Base-by-base conservation (phyloP, 73 alveolate genomes). In the Paramecium sexaurelia region DNA sequence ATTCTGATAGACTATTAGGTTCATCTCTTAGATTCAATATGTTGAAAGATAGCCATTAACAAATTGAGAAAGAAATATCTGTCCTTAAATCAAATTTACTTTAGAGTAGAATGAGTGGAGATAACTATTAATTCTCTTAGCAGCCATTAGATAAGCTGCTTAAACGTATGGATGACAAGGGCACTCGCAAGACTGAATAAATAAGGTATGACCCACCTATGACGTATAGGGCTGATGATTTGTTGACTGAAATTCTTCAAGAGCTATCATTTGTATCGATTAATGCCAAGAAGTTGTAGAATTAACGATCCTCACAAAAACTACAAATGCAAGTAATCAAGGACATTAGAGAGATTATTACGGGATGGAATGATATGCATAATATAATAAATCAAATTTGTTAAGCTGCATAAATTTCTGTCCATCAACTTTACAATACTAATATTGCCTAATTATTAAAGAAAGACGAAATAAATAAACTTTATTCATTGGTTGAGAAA, bases 141-240 rank as follows among this genome's bases (percentile, higher is more conserved):
- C 45, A 61, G 26, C 83, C 83, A 11, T 61, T 61, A 20, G 83
- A 61, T 27, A 61, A 61, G 26, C 26, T 61, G 83, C 24, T 61
- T 10, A 61, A 61, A 57, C 35, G 41, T 3, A 57, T 57, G 40
- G 39, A 19, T 57, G 78, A 57, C 22, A 61, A 32, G 10, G 83
- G 78, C 35, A 61, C 47, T 61, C 83, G 43, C 83, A 61, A 61
- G 1, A 61, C 83, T 22, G 83, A 61, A 61, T 61, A 61, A 61
- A 61, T 61, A 61, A 61, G 47, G 83, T 61, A 61, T 61, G 83
- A 61, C 47, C 83, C 47, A 61, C 83, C 83, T 61, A 22, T 61
- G 83, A 61, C 83, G 33, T 61, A 24, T 61, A 61, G 83, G 87
- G 87, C 55, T 11, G 87, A 73, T 73, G 87, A 39, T 36, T 39